Percentiles rank a stretch among this genome's conserved stretches.
Conservation (phyloP, 108 stramenopile genomes). For the Fistulifera solaris region DNA sequence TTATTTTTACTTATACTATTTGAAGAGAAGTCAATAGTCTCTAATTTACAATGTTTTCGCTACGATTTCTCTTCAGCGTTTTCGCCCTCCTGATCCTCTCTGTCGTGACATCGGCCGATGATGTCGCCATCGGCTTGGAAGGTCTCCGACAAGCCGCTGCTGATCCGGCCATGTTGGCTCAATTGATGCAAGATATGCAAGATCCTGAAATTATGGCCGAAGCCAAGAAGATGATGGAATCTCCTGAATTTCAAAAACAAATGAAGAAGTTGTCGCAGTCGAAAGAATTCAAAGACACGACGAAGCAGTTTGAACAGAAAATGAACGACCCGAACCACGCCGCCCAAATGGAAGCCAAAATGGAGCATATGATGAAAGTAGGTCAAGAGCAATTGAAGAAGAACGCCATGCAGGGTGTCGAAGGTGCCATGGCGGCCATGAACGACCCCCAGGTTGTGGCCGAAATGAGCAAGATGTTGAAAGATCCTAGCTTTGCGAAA, state of each 20-base stretch:
- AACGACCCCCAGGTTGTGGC: constrained; percentile 69
- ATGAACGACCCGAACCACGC: constrained; percentile 75
- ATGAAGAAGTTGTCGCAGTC: constrained; percentile 67
- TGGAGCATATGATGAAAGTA: constrained; percentile 83
- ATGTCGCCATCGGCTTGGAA: constrained; percentile 69
- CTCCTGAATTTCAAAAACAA: constrained; percentile 76
- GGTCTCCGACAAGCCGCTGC: constrained; percentile 76
- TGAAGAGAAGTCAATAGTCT: no score
- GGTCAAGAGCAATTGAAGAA: constrained; percentile 51
- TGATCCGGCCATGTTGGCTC: constrained; percentile 79
- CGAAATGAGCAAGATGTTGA: constrained; percentile 71
- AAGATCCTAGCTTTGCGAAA: constrained; percentile 71
- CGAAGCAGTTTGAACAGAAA: constrained; percentile 41
- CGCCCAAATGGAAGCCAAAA: constrained; percentile 77
- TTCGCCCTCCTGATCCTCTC: constrained; percentile 33
- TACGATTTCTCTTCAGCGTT: constrained; percentile 21
- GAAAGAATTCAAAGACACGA: constrained; percentile 62
- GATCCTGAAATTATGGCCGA: constrained; percentile 85
- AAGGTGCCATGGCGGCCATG: constrained; percentile 76
- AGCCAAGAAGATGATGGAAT: constrained; percentile 85
- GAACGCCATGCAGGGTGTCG: constrained; percentile 53
- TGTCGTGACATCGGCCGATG: constrained; percentile 35
- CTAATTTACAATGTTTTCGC: constrained; percentile 10
- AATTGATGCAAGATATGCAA: constrained; percentile 86
- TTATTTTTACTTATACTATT: no score